Conservation (phyloP, 345 rosid species). For the Dimocarpus longan region DNA sequence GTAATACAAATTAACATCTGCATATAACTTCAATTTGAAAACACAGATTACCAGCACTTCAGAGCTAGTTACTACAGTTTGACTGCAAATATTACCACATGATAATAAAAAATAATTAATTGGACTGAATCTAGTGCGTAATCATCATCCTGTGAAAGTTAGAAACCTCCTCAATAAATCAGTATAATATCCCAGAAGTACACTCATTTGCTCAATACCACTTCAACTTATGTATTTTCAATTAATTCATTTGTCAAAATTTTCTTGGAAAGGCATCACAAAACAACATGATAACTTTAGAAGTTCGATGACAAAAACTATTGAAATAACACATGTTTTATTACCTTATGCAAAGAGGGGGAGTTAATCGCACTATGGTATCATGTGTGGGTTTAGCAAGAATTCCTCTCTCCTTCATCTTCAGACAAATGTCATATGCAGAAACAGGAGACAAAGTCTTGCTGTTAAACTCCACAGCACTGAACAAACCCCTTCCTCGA, state of each 20-base stretch:
- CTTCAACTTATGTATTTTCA: not conserved
- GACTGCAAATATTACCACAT: not conserved
- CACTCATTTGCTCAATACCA: not conserved
- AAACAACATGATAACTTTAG: not conserved
- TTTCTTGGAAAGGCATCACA: not conserved
- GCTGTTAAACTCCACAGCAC: conserved; percentile 79
- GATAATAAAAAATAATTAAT: not conserved
- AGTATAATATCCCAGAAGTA: not conserved
- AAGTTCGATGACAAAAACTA: not conserved
- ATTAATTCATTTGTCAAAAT: not conserved
- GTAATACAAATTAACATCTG: not conserved
- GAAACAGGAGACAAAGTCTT: conserved; percentile 64
- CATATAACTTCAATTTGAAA: not conserved
- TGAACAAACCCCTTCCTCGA: conserved; percentile 91
- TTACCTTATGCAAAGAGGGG: conserved; percentile 93
- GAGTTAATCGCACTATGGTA: conserved; percentile 88
- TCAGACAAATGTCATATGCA: conserved; percentile 87
- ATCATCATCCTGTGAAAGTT: too few species aligned
- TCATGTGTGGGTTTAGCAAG: conserved; percentile 95
- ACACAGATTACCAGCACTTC: not conserved
- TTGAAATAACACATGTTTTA: conserved; percentile 9
- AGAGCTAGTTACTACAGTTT: not conserved
- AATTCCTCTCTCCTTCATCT: conserved; percentile 87
- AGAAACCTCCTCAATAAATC: not conserved
- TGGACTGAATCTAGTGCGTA: too few species aligned